phyloP scores from a whole-genome alignment of 2,329 filamentous ascomycete species.

The Scedosporium minutisporum region DNA sequence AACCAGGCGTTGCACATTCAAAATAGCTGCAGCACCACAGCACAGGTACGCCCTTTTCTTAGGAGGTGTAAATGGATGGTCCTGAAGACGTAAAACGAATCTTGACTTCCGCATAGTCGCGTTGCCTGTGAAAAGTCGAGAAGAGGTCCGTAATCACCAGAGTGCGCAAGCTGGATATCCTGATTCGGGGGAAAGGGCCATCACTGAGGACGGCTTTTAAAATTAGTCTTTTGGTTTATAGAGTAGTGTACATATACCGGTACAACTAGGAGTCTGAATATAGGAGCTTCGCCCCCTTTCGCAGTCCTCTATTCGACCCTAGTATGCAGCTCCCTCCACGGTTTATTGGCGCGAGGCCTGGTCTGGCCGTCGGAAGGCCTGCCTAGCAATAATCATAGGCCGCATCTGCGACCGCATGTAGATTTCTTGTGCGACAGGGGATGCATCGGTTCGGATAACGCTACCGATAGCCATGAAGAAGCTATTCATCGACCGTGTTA shows the following conservation, averaged over 20 bases:
- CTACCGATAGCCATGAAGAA: conserved; percentile 99
- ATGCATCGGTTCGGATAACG: conserved; percentile 86
- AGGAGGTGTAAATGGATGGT: too few relatives aligned
- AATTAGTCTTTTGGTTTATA: conserved; percentile 3
- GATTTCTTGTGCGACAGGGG: conserved; percentile 62
- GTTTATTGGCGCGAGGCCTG: not conserved
- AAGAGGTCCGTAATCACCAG: not conserved
- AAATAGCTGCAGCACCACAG: too few relatives aligned
- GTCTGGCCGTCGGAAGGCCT: conserved; percentile 23
- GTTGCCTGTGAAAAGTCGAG: not conserved
- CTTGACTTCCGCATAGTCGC: too few relatives aligned
- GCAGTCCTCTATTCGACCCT: not conserved
- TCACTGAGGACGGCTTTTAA: not conserved
- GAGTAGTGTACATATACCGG: conserved; percentile 3
- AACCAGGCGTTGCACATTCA: too few relatives aligned
- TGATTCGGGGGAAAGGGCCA: not conserved
- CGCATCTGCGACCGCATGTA: conserved; percentile 66
- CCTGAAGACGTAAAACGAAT: too few relatives aligned
- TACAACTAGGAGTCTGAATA: not conserved
- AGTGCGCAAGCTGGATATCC: too few relatives aligned
- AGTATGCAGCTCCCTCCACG: not conserved
- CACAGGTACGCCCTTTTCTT: too few relatives aligned
- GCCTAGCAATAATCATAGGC: conserved; percentile 52
- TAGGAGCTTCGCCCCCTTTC: not conserved
- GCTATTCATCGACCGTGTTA: conserved; percentile 22